These are phyloP conservation scores for Protea cynaroides DNA, from an alignment of 164 flowering plant genomes.

Conservation along the genomic window DNA sequence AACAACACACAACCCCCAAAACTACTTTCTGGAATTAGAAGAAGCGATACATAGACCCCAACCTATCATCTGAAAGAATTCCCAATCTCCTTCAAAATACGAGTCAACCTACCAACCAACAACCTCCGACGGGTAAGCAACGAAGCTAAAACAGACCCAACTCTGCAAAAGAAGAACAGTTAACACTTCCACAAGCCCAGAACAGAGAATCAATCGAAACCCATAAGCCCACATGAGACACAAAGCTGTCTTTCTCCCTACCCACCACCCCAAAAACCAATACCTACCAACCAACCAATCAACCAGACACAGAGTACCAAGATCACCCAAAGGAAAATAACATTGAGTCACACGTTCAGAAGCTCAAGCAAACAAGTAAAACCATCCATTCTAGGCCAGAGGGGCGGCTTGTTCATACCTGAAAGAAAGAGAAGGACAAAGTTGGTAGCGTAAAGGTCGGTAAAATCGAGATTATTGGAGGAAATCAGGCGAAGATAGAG, in stretches of 20 bases:
- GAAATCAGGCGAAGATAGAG: constrained; percentile 7
- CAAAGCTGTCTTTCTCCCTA: not conserved
- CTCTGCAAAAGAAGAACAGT: constrained; percentile 5
- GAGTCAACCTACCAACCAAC: constrained; percentile 67
- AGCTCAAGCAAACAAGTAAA: not conserved
- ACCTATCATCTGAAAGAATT: not conserved
- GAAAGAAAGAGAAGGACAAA: constrained; percentile 2
- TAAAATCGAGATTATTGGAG: constrained; percentile 7
- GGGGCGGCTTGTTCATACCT: constrained; percentile 13
- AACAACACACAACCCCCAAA: not conserved
- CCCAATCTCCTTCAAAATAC: not conserved
- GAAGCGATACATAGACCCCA: constrained; percentile 5
- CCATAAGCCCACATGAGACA: constrained; percentile 4
- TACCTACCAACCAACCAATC: not conserved
- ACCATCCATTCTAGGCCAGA: constrained; percentile 1
- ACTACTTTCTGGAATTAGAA: not conserved
- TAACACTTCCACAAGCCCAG: not conserved
- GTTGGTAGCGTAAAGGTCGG: constrained; percentile 20
- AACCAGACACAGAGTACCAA: not conserved
- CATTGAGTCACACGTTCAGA: not conserved
- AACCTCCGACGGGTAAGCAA: constrained; percentile 35
- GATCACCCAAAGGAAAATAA: constrained; percentile 14
- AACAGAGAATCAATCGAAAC: constrained; percentile 11
- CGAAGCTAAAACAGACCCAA: constrained; percentile 2
- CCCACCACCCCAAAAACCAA: constrained; percentile 1